Evolutionary conservation across 2,329 filamentous ascomycete species (phyloP), one percentile per base, ranked within the genome.

Genomic region (Waltergamsia citrina): DNA sequence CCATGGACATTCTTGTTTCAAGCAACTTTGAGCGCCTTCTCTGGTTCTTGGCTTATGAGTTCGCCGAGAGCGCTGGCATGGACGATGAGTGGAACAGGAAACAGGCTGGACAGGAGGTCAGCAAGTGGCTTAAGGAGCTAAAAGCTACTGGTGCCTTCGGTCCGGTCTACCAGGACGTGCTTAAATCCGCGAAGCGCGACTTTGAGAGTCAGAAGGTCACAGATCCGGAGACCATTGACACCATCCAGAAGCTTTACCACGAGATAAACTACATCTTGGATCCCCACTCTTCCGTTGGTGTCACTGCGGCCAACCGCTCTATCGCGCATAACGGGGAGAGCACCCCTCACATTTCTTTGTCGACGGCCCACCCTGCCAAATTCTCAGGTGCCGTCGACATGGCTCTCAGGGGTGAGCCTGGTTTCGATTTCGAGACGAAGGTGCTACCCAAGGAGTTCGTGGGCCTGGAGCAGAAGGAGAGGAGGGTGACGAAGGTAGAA

Each of bases 1-100:
- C 92, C 29, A 96, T 98, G 92, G 92, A 98, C 57, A 96, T 96
- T 44, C 69, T 96, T 4, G 88, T 96, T 10, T 90, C 83, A 17
- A 92, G 83, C 56, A 98, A 98, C 66, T 96, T 98, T 54, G 92
- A 98, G 68, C 78, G 92, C 21, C 69, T 98, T 5, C 70, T 98
- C 9, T 96, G 90, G 90, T 95, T 85, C 67, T 67, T 96, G 19
- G 81, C 86, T 2, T 85, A 85, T 60, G 73, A 83, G 45, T 81
- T 78, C 40, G 77, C 75, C 14, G 52, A 63, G 6, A 63, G 56
- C 10, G 67, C 68, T 4, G 72, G 73, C 33, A 74, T 78, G 68
- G 73, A 81, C 46, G 71, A 77, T 35, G 63, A 70, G 43, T 80
- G 71, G 66, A 79, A 74, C 56, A 74, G 75, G 60, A 77, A 69